Conservation (phyloP, 1,284 basidiomycete genomes). For the Irpex sp. region DNA sequence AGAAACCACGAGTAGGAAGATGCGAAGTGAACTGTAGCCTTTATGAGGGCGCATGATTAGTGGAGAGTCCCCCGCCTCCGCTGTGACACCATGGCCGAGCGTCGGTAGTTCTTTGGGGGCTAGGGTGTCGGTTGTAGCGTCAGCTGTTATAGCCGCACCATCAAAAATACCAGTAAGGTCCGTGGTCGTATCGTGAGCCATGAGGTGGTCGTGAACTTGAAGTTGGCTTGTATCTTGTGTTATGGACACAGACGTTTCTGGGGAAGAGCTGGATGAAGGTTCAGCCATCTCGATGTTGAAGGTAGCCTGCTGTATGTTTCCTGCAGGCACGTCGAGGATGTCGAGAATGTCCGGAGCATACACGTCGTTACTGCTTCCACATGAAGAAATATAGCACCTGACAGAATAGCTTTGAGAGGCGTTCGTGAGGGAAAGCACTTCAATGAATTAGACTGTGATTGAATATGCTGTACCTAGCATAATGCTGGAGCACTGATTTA, state of each 20-base stretch:
- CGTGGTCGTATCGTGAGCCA: slow-evolving; percentile 8
- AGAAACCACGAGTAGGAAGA: slow-evolving; percentile 34
- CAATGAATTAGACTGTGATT: neutral
- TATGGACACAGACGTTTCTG: slow-evolving; percentile 23
- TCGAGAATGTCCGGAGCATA: too few relatives aligned
- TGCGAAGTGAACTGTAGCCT: slow-evolving; percentile 11
- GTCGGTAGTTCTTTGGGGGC: neutral
- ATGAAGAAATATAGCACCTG: neutral
- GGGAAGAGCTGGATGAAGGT: slow-evolving; percentile 17
- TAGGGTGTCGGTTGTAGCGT: neutral
- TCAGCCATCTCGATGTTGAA: too few relatives aligned
- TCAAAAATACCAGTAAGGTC: slow-evolving; percentile 28
- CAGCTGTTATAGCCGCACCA: slow-evolving; percentile 15
- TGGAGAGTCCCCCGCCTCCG: neutral
- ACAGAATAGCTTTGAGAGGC: neutral
- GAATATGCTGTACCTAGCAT: neutral
- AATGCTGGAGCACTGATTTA: neutral
- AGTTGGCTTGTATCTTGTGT: slow-evolving; percentile 32
- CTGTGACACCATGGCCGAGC: neutral
- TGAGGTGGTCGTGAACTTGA: slow-evolving; percentile 29
- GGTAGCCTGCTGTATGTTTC: too few relatives aligned
- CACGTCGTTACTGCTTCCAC: neutral
- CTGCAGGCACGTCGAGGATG: too few relatives aligned
- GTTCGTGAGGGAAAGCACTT: neutral
- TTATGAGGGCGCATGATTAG: neutral